Evolutionary conservation across 2,329 filamentous ascomycete species (phyloP).

Genomic region (Apiospora phragmitis): DNA sequence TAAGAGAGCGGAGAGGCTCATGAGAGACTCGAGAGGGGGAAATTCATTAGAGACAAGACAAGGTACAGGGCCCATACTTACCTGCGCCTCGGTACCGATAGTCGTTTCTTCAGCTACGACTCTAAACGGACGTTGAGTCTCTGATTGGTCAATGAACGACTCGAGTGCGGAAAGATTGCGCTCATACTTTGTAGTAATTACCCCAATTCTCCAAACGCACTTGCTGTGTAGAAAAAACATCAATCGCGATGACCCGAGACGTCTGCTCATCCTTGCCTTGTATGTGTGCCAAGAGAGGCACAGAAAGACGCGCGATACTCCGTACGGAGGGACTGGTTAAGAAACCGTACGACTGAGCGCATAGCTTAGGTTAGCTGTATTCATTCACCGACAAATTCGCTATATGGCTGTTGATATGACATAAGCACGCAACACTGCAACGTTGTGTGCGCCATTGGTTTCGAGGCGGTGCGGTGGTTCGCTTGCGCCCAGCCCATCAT

Average conservation of each 20-base stretch:
- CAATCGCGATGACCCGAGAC: not conserved
- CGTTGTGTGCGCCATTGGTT: not conserved
- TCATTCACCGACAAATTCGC: not conserved
- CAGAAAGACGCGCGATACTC: not conserved
- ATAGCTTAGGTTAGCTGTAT: not conserved
- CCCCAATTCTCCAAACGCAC: not conserved
- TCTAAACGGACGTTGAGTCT: too few species aligned
- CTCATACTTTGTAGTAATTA: too few species aligned
- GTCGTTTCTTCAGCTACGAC: not conserved
- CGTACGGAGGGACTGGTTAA: not conserved
- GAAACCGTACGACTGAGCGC: not conserved
- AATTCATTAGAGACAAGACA: not conserved
- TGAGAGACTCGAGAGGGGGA: not conserved
- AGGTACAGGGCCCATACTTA: not conserved
- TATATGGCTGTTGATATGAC: not conserved
- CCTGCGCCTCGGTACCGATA: not conserved
- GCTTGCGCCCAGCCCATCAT: not conserved
- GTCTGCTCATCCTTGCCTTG: not conserved
- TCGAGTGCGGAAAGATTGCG: not conserved
- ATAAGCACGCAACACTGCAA: not conserved
- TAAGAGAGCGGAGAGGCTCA: too few species aligned
- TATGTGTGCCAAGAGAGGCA: not conserved
- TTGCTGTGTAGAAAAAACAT: not conserved
- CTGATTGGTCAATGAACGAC: not conserved
- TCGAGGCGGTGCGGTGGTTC: not conserved